Evolutionary conservation across 495 filamentous ascomycete genomes (phyloP), one percentile per base, ranked within the genome.

Genomic region (Penicillium maclennaniae): DNA sequence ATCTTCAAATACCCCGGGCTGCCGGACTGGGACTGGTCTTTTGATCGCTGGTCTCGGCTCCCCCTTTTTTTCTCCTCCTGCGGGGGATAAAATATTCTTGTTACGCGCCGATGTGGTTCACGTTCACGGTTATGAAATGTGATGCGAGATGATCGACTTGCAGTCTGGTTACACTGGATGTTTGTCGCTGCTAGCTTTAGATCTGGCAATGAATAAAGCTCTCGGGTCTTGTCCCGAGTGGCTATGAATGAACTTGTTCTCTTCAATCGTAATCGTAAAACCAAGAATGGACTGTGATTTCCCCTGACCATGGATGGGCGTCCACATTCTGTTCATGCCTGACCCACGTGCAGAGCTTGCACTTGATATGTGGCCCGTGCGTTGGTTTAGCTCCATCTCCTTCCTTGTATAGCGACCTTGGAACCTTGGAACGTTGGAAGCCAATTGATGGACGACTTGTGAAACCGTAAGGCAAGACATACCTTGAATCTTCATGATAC

Each of bases 91-190:
- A 14, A 40, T 53, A 53, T 37, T 51, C 16, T 47, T 54, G 39
- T 64, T 57, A 67, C 56, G 63, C 57, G 63, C 54, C 59, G 63
- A 67, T 67, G 61, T 61, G 59, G 55, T 54, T 62, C 54, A 63
- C 47, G 61, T 61, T 61, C 55, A 69, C 53, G 63, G 40, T 68
- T 66, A 68, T 55, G 66, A 64, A 56, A 59, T 62, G 59, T 42
- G 61, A 69, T 63, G 60, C 50, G 60, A 61, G 66, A 69, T 65
- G 59, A 66, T 55, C 49, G 58, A 65, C 56, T 44, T 49, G 26
- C 28, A 21, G 42, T 27, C 23, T 44, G 23, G 7, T 45, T 41
- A 17, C 23, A 34, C 37, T 26, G 43, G 49, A 27, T 14, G 40
- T 31, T 43, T 19, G 41, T 51, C 26, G 31, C 28, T 36, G 41